Conservation (phyloP, 345 rosid genomes). For the Dipteronia dyeriana region DNA sequence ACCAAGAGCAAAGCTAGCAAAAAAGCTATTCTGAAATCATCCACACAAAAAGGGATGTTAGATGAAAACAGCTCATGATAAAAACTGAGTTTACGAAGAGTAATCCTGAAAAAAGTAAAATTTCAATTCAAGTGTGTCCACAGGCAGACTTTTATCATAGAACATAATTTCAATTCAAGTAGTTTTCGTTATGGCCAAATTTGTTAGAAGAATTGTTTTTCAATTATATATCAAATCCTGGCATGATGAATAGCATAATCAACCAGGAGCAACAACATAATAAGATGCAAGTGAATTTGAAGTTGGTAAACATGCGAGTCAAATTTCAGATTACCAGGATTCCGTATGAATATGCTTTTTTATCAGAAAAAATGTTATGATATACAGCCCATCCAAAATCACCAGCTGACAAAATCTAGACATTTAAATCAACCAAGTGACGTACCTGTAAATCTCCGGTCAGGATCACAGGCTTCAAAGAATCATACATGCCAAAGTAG, state of each 20-base stretch:
- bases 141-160: background rate
- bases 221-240: background rate
- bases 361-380: background rate
- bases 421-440: background rate
- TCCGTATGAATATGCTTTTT: background rate
- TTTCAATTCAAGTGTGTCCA: background rate
- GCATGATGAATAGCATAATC: background rate
- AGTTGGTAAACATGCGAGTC: background rate
- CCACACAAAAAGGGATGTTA: background rate
- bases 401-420: background rate
- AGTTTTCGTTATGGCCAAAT: background rate
- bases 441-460: constrained; percentile 36
- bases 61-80: background rate
- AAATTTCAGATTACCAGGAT: background rate
- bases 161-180: too few species aligned
- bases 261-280: too few species aligned
- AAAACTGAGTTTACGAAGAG: background rate
- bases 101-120: background rate
- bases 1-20: constrained; percentile 50
- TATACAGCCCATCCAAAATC: too few species aligned
- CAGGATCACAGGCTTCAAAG: constrained; percentile 47
- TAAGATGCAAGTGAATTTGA: too few species aligned
- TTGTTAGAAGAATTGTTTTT: too few species aligned
- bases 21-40: constrained; percentile 45
- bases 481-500: constrained; percentile 53